phyloP scores from a whole-genome alignment of 2,329 filamentous ascomycete species.

The Lachnellula willkommii region DNA sequence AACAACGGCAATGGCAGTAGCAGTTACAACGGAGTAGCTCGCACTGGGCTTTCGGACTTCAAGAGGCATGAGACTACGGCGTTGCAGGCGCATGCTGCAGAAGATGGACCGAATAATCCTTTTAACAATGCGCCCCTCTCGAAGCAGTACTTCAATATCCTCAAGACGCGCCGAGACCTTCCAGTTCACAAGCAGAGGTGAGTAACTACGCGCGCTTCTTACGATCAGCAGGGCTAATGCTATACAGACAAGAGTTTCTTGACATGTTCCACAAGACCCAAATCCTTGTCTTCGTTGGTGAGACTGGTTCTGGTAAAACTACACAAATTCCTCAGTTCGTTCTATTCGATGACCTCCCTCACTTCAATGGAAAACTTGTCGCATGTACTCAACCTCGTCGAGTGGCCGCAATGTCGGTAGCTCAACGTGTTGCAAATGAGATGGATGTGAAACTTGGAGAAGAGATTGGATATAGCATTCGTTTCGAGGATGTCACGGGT shows the following conservation, averaged over 20 bases:
- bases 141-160: slow-evolving; percentile 81
- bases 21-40: slow-evolving; percentile 28
- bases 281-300: slow-evolving; percentile 96
- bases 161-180: slow-evolving; percentile 75
- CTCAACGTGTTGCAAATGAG: slow-evolving; percentile 94
- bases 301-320: slow-evolving; percentile 98
- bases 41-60: slow-evolving; percentile 58
- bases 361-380: slow-evolving; percentile 79
- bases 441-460: slow-evolving; percentile 90
- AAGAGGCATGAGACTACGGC: slow-evolving; percentile 77
- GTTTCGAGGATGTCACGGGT: slow-evolving; percentile 93
- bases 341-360: slow-evolving; percentile 90
- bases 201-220: slow-evolving; percentile 22
- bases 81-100: slow-evolving; percentile 63
- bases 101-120: slow-evolving; percentile 77
- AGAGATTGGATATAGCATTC: slow-evolving; percentile 97
- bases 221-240: slow-evolving; percentile 15
- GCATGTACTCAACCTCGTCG: slow-evolving; percentile 96
- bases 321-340: slow-evolving; percentile 99
- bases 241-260: slow-evolving; percentile 76
- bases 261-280: slow-evolving; percentile 88
- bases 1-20: slow-evolving; percentile 29
- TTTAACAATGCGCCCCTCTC: slow-evolving; percentile 78
- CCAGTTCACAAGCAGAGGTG: slow-evolving; percentile 88
- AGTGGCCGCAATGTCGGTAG: slow-evolving; percentile 98